Base-by-base conservation (phyloP, 164 flowering plant species). In the Vitis rupestris region DNA sequence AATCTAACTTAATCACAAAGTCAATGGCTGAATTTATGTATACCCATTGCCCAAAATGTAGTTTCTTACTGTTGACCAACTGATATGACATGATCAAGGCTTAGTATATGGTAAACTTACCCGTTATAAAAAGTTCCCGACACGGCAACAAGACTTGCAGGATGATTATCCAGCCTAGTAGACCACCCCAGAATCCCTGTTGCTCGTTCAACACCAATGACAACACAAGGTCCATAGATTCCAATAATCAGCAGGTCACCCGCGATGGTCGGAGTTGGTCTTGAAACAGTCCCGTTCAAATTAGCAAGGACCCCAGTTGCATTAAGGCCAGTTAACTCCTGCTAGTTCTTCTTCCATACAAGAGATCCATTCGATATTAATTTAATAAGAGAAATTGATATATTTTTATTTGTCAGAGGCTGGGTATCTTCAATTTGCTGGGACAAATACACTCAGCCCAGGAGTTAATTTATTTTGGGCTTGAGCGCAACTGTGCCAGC, bases 181-280 rank as follows among this genome's bases (percentile, higher is more conserved):
- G 58, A 65, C 87, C 84, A 83, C 9, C 77, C 70, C 9, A 83
- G 77, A 15, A 51, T 16, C 4, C 87, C 87, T 0, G 53, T 69
- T 2, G 60, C 68, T 54, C 81, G 64, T 12, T 58, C 29, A 10
- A 83, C 72, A 5, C 77, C 84, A 53, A 83, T 30, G 3, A 81
- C 75, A 17, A 64, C 65, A 27, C 82, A 76, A 23, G 83, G 84
- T 0, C 83, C 84, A 72, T 63, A 68, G 10, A 81, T 66, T 47
- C 78, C 72, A 30, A 81, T 48, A 11, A 83, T 73, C 4, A 83
- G 64, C 52, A 71, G 70, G 17, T 79, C 74, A 14, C 61, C 76
- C 6, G 76, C 79, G 0, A 83, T 53, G 6, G 84, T 83, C 27
- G 86, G 82, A 15, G 86, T 83, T 8, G 83, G 14, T 70, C 82